Evolutionary conservation across 2,329 filamentous ascomycete species (phyloP).

Genomic region (Aspergillus phoenicis): DNA sequence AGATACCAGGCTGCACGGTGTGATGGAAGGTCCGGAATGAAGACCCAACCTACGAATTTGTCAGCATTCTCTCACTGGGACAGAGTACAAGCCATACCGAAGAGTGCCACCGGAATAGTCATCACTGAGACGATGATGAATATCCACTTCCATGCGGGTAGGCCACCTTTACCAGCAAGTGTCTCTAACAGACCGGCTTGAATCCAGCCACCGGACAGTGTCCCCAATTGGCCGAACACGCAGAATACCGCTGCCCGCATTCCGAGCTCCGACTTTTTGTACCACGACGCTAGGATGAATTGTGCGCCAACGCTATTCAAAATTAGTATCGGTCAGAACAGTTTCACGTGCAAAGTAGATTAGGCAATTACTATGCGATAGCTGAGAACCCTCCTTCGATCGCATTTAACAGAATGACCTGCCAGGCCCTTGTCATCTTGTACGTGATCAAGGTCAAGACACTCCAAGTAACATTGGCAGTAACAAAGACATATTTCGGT

Average conservation of each 20-base stretch:
- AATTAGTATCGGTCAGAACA: neutral
- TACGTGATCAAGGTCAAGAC: constrained; percentile 49
- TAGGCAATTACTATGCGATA: constrained; percentile 43
- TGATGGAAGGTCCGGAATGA: constrained; percentile 48
- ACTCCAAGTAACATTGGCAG: constrained; percentile 49
- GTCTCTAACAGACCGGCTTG: constrained; percentile 45
- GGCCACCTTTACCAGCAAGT: constrained; percentile 37
- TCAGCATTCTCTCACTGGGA: neutral
- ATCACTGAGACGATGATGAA: constrained; percentile 49
- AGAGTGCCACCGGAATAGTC: constrained; percentile 47
- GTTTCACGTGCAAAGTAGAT: neutral
- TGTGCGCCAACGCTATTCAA: constrained; percentile 43
- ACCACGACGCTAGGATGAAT: constrained; percentile 51
- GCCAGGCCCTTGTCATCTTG: constrained; percentile 46
- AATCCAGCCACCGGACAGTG: constrained; percentile 51
- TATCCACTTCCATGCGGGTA: constrained; percentile 49
- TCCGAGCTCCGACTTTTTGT: constrained; percentile 47
- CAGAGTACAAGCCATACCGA: constrained; percentile 30
- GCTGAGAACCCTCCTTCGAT: constrained; percentile 51
- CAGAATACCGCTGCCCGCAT: constrained; percentile 39
- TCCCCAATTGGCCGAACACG: constrained; percentile 47
- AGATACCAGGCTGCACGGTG: constrained; percentile 49
- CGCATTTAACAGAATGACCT: constrained; percentile 49
- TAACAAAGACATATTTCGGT: constrained; percentile 49
- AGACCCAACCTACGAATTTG: constrained; percentile 43